Conservation (phyloP, 1,139 yeast genomes). For the Diutina mesorugosa region DNA sequence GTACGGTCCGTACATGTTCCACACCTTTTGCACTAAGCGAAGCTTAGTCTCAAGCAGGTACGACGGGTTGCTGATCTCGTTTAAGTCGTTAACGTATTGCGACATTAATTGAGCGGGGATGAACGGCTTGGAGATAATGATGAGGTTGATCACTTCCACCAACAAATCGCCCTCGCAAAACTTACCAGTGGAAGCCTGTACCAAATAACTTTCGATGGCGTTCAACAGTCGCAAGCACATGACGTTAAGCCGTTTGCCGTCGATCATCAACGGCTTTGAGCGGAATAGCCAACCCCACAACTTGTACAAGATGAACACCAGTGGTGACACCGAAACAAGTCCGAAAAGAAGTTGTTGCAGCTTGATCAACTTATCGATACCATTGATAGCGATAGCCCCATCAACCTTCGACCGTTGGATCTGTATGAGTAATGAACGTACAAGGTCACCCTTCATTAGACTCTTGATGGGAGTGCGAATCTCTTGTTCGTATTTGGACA, state of each 20-base stretch:
- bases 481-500: conserved; percentile 71
- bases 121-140: conserved; percentile 30
- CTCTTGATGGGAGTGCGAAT: conserved; percentile 58
- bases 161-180: conserved; percentile 38
- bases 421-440: conserved; percentile 73
- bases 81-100: conserved; percentile 46
- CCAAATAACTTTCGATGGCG: conserved; percentile 41
- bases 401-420: conserved; percentile 93
- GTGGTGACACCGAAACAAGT: conserved; percentile 78
- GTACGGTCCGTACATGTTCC: conserved; percentile 38
- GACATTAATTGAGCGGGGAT: conserved; percentile 31
- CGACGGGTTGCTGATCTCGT: conserved; percentile 21
- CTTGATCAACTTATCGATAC: conserved; percentile 79
- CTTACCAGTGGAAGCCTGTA: conserved; percentile 5
- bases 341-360: conserved; percentile 92
- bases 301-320: conserved; percentile 45
- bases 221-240: conserved; percentile 42
- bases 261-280: conserved; percentile 18
- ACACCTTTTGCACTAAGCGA: conserved; percentile 34
- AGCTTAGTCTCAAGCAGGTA: conserved; percentile 16
- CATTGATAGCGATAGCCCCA: conserved; percentile 79
- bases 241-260: conserved; percentile 17
- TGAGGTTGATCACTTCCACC: conserved; percentile 44
- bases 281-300: not conserved
- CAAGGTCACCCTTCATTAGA: conserved; percentile 48